A percentile compares a stretch with the other conserved stretches of the same genome.
Conservation (phyloP, 176 grass and related monocot species). For the Carex myosuroides region DNA sequence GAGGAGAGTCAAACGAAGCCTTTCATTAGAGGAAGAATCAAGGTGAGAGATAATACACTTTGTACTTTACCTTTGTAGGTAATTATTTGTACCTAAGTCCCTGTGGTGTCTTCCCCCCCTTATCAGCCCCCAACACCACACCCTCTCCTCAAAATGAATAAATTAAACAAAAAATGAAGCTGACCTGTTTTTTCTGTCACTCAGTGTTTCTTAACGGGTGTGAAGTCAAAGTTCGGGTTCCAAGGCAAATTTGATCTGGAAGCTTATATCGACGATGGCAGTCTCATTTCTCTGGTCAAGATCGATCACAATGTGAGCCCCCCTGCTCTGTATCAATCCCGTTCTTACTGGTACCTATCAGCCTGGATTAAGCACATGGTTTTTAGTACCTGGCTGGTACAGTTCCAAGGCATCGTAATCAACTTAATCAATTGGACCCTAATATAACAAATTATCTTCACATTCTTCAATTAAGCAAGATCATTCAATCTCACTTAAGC, state of each 20-base stretch:
- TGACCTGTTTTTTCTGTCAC: slow-evolving; percentile 1
- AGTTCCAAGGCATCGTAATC: not conserved
- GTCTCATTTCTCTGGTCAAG: slow-evolving; percentile 67
- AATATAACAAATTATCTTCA: not conserved
- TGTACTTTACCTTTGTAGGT: slow-evolving; percentile 6
- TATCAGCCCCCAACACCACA: not conserved
- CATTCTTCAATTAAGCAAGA: not conserved
- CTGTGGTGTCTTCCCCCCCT: not conserved
- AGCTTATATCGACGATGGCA: slow-evolving; percentile 81
- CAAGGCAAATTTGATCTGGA: slow-evolving; percentile 50
- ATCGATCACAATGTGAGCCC: slow-evolving; percentile 57
- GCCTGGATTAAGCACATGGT: not conserved
- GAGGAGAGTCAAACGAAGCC: slow-evolving; percentile 35
- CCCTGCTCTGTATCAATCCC: slow-evolving; percentile 4
- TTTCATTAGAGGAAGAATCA: slow-evolving; percentile 71
- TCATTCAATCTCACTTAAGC: not conserved
- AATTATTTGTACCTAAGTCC: not conserved
- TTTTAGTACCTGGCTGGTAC: slow-evolving; percentile 4
- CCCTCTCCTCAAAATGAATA: not conserved
- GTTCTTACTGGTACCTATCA: not conserved
- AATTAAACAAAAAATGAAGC: not conserved
- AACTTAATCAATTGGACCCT: not conserved
- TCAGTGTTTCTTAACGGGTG: slow-evolving; percentile 69
- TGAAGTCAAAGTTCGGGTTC: slow-evolving; percentile 43
- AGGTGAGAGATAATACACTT: slow-evolving; percentile 27